Conservation (phyloP, 768 basidiomycete species). For the Amanita molliuscula region DNA sequence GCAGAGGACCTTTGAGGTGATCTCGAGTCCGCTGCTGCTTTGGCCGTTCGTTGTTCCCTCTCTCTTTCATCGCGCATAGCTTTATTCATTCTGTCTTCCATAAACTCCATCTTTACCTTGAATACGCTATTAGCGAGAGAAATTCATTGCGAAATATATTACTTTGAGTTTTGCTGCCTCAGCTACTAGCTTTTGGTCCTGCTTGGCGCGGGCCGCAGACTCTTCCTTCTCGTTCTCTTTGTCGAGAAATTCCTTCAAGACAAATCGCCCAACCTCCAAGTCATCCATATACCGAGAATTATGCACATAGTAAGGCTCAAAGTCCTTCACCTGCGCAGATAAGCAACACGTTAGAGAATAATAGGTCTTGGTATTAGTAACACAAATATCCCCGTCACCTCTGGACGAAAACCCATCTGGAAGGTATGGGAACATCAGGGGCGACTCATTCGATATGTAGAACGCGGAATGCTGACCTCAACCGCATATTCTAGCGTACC, state of each 20-base stretch:
- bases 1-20: conserved; percentile 4
- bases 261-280: conserved; percentile 50
- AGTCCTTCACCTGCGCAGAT: conserved; percentile 44
- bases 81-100: conserved; percentile 67
- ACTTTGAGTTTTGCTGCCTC: conserved; percentile 50
- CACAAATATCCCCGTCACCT: conserved; percentile 21
- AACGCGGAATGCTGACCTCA: conserved; percentile 37
- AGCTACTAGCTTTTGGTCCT: conserved; percentile 48
- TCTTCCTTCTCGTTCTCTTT: conserved; percentile 41
- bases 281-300: conserved; percentile 40
- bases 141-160: not conserved
- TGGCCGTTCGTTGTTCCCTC: conserved; percentile 34
- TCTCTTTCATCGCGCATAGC: conserved; percentile 49
- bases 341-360: conserved; percentile 1
- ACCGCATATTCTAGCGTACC: conserved; percentile 75
- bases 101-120: conserved; percentile 69
- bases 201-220: conserved; percentile 34
- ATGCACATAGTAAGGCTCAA: conserved; percentile 68
- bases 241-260: conserved; percentile 54
- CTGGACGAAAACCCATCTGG: conserved; percentile 66
- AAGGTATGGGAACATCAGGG: conserved; percentile 6
- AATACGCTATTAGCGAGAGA: conserved; percentile 1
- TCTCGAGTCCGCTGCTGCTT: conserved; percentile 18
- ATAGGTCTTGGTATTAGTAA: not conserved
- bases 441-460: conserved; percentile 2